Conservation (phyloP, 2,329 filamentous ascomycete species). For the Laburnicola sp. region DNA sequence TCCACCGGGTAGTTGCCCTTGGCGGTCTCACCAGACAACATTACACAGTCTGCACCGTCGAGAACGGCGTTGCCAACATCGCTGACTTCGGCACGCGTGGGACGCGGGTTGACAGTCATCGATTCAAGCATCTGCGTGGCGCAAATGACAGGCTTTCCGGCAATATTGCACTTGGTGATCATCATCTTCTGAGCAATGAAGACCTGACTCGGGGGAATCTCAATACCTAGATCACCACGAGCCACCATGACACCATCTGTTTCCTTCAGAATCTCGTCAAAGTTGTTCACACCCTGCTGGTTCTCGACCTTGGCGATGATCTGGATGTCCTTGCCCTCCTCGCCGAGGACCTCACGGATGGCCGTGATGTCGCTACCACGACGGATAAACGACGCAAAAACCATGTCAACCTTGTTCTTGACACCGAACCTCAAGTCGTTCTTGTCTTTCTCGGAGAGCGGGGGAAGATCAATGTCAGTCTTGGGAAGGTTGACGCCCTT, state of each 20-base stretch:
- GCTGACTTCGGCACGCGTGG: constrained; percentile 96
- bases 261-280: constrained; percentile 91
- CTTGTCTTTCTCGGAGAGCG: constrained; percentile 98
- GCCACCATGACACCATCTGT: constrained; percentile 99
- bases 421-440: constrained; percentile 91
- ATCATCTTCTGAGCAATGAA: constrained; percentile 99
- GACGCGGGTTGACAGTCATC: constrained; percentile 99
- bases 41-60: constrained; percentile 98
- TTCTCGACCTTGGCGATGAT: constrained; percentile 99
- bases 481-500: constrained; percentile 99
- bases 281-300: constrained; percentile 99
- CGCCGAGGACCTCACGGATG: constrained; percentile 88
- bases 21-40: constrained; percentile 98
- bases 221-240: constrained; percentile 96
- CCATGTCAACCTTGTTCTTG: constrained; percentile 98
- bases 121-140: constrained; percentile 99
- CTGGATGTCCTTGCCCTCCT: constrained; percentile 93
- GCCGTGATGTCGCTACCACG: constrained; percentile 88
- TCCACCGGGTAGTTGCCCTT: constrained; percentile 94
- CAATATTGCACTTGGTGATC: constrained; percentile 99
- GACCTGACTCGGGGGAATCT: constrained; percentile 97
- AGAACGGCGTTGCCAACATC: constrained; percentile 98
- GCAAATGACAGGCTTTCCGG: constrained; percentile 97
- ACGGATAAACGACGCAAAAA: constrained; percentile 98
- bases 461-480: constrained; percentile 96